A percentile compares a stretch with the other conserved stretches of the same genome.
Conservation (phyloP, 345 rosid species). For the Mercurialis annua region DNA sequence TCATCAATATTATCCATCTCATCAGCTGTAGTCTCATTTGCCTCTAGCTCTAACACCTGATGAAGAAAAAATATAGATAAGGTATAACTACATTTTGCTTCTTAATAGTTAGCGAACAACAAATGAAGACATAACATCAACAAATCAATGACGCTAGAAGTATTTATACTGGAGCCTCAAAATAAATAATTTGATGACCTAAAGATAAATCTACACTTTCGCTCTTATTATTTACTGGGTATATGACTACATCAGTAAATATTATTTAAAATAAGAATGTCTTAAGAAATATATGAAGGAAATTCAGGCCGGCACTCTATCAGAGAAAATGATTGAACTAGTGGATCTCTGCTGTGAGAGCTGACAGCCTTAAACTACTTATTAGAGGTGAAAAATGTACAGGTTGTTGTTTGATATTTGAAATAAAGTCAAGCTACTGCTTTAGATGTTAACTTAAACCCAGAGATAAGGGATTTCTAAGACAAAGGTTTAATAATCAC, state of each 20-base stretch:
- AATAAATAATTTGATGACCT: neutral
- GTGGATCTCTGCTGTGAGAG: neutral
- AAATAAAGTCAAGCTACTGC: neutral
- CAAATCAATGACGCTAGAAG: neutral
- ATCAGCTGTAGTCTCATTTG: slow-evolving; percentile 41
- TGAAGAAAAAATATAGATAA: neutral
- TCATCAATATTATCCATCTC: slow-evolving; percentile 38
- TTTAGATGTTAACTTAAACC: neutral
- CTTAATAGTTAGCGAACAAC: neutral
- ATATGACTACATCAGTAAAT: neutral
- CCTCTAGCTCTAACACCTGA: slow-evolving; percentile 84
- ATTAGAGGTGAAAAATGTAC: neutral
- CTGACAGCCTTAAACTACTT: neutral
- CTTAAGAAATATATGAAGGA: neutral
- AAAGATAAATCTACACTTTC: neutral
- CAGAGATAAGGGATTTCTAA: neutral
- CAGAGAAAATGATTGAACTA: neutral
- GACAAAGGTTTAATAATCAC: slow-evolving; percentile 31
- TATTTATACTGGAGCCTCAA: neutral
- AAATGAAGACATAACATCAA: neutral
- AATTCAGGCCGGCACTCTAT: neutral
- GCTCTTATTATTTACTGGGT: neutral
- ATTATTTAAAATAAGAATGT: neutral
- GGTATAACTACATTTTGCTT: neutral
- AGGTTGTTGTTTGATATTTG: neutral